These are phyloP conservation scores for Cicer judaicum DNA, from an alignment of 306 rosid genomes.

Conservation along the genomic window DNA sequence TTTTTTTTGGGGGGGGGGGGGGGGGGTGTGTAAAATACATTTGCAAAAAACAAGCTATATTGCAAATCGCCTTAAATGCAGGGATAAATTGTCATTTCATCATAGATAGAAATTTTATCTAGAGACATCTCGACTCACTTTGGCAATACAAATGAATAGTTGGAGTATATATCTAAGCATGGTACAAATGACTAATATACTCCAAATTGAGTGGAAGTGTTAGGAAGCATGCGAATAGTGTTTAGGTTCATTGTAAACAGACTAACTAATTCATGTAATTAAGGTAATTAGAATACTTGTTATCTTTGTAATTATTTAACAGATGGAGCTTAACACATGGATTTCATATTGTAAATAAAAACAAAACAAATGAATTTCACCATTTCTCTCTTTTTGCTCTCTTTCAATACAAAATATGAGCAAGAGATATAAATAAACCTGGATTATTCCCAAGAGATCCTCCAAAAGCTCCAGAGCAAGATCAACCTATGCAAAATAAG, in stretches of 20 bases:
- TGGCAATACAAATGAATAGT: background rate
- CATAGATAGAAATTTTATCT: background rate
- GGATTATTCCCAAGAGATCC: constrained; percentile 90
- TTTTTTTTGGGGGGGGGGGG: too few species aligned
- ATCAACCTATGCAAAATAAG: constrained; percentile 68
- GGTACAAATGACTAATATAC: background rate
- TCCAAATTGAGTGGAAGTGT: background rate
- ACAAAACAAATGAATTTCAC: background rate
- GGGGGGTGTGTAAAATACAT: too few species aligned
- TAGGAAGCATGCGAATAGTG: background rate
- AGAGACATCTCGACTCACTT: background rate
- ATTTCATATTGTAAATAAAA: background rate
- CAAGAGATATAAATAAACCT: constrained; percentile 53
- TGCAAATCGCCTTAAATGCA: background rate
- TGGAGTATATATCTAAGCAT: too few species aligned
- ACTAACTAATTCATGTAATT: background rate
- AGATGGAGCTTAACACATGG: background rate
- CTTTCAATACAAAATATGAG: constrained; percentile 10
- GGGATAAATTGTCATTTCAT: background rate
- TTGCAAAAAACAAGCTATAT: background rate
- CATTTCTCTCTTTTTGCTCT: background rate
- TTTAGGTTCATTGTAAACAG: background rate
- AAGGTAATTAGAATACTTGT: background rate
- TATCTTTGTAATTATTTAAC: background rate
- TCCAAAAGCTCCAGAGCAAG: constrained; percentile 88